Percentiles rank a stretch among this genome's conserved stretches.
Conservation (phyloP, 78 protist species). For the Polysphondylium violaceum region DNA sequence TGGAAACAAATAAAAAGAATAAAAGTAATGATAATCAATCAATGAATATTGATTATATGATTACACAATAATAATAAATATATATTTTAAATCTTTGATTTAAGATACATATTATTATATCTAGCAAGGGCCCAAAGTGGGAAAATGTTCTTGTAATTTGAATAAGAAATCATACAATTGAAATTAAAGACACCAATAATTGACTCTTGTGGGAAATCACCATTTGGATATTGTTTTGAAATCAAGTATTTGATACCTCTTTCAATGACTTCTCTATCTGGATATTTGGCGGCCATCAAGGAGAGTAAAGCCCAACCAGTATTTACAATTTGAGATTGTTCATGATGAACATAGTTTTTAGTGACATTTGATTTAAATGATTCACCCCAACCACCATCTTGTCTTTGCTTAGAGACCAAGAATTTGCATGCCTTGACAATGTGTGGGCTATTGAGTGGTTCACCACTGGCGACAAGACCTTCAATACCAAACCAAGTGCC, state of each 20-base stretch:
- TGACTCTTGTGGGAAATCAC: conserved; percentile 94
- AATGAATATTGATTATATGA: not conserved
- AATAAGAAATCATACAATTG: conserved; percentile 93
- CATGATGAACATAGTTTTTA: conserved; percentile 71
- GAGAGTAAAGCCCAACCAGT: conserved; percentile 96
- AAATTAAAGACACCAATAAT: conserved; percentile 96
- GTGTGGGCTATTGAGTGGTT: conserved; percentile 34
- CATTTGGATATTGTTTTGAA: conserved; percentile 79
- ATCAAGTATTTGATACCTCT: conserved; percentile 57
- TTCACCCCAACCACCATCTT: conserved; percentile 97
- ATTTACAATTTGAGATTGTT: conserved; percentile 85
- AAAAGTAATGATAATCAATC: not conserved
- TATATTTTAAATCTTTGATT: conserved; percentile 35
- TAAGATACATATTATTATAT: conserved; percentile 72
- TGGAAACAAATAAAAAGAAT: no score
- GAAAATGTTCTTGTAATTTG: conserved; percentile 91
- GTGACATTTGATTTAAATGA: conserved; percentile 84
- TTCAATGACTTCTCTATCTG: conserved; percentile 74
- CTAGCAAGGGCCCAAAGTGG: conserved; percentile 96
- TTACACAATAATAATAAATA: not conserved
- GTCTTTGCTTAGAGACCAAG: conserved; percentile 85
- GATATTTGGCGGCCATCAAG: conserved; percentile 86
- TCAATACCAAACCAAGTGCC: conserved; percentile 95
- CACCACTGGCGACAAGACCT: conserved; percentile 84
- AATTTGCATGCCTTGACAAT: conserved; percentile 84